Evolutionary conservation across 208 protist species (phyloP), one percentile per base, ranked within the genome.

Genomic region (Phytomonas francai): DNA sequence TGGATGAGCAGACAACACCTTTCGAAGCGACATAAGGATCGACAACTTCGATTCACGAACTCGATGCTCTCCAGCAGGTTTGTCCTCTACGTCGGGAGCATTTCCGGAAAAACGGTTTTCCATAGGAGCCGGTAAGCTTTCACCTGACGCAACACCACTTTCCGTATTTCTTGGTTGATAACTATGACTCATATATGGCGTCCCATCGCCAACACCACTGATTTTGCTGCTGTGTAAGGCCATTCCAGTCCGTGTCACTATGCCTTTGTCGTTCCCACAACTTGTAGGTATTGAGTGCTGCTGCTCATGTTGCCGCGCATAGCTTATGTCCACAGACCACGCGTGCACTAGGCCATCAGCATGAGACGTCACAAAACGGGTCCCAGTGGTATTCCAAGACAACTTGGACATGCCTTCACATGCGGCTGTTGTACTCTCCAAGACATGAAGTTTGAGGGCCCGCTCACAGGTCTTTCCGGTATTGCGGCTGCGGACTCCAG

Each of bases 341-440:
- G 83, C 72, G 67, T 85, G 77, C 36, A 93, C 77, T 6, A 79
- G 63, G 63, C 87, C 84, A 73, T 92, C 87, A 4, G 79, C 76
- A 71, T 95, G 90, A 31, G 85, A 78, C 6, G 90, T 93, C 28
- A 88, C 77, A 61, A 95, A 89, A 65, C 87, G 81, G 9, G 85
- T 92, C 16, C 87, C 87, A 16, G 83, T 88, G 33, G 78, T 79
- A 65, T 93, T 92, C 88, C 90, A 95, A 60, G 82, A 83, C 58
- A 93, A 60, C 49, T 83, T 83, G 11, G 78, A 72, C n/a, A 91
- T 73, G 29, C 88, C 83, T 58, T 86, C 78, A 54, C 80, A 84
- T 29, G 65, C 29, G 27, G 83, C 66, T 42, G 78, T 70, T 14
- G 78, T 69, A 49, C 73, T 74, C 25, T 73, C 74, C 67, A 89